Conservation (phyloP, 2,329 filamentous ascomycete genomes). For the Ramichloridium luteum region DNA sequence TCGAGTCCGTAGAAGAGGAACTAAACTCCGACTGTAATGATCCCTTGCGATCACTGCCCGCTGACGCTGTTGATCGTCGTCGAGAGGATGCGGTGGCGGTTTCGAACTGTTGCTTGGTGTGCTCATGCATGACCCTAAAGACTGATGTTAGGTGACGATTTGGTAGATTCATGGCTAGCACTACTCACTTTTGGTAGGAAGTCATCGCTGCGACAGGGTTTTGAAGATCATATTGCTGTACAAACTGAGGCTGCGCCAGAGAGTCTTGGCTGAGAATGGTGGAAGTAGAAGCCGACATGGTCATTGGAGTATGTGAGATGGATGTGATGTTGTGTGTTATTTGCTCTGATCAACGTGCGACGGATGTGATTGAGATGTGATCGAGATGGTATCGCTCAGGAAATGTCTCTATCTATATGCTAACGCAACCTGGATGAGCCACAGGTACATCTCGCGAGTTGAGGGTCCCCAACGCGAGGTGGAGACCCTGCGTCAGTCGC, state of each 20-base stretch:
- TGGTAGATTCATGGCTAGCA: too few species aligned
- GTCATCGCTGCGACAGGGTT: constrained; percentile 30
- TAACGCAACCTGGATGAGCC: constrained; percentile 2
- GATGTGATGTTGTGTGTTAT: constrained; percentile 3
- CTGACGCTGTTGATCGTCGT: constrained; percentile 25
- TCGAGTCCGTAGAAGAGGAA: too few species aligned
- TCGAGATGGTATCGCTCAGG: not conserved
- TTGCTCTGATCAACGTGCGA: constrained; percentile 1
- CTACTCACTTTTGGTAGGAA: constrained; percentile 32
- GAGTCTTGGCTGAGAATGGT: constrained; percentile 31
- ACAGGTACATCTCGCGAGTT: too few species aligned
- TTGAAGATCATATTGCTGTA: constrained; percentile 31
- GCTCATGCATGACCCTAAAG: constrained; percentile 37
- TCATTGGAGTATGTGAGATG: constrained; percentile 19
- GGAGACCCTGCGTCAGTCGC: constrained; percentile 18
- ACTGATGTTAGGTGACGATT: constrained; percentile 5
- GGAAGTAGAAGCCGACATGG: constrained; percentile 26
- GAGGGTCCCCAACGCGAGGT: too few species aligned
- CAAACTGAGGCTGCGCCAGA: constrained; percentile 32
- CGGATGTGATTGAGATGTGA: not conserved
- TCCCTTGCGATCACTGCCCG: constrained; percentile 1
- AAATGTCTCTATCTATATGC: not conserved
- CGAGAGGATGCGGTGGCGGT: constrained; percentile 34
- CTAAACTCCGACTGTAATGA: not conserved
- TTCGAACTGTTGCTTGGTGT: constrained; percentile 38